Base-by-base conservation (phyloP, 768 basidiomycete genomes). In the Pleurotus djamor region DNA sequence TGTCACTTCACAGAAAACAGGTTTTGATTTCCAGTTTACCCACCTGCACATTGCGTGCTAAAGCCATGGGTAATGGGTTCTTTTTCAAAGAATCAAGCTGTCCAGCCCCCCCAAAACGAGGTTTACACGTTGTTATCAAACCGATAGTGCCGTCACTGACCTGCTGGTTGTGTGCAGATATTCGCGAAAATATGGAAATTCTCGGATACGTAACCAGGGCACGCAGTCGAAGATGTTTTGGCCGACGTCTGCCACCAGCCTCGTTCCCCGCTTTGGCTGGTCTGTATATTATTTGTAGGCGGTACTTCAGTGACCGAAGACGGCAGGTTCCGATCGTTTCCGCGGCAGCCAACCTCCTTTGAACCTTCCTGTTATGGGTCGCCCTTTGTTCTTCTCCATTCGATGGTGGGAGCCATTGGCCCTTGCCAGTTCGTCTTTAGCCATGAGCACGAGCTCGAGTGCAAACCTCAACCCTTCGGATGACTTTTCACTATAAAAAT, bases 281-380 rank as follows among this genome's bases (percentile, higher is more conserved):
- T n/a, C n/a, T n/a, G n/a, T n/a, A n/a, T n/a, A n/a, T n/a, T n/a
- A 66, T 69, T 71, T 71, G 66, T 44, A 62, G 60, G 45, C 57
- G 57, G 44, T 37, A 55, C 36, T 61, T 66, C 62, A n/a, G n/a
- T n/a, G 47, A 52, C 74, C 73, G 64, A 73, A 75, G 74, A 75
- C 72, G 76, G 76, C 74, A 77, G 74, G 72, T 78, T 74, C 72
- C 72, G 74, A 74, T 73, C 67, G 65, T 66, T 67, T 71, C 67
- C 67, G 71, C 61, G 65, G 59, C 57, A 66, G n/a, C n/a, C n/a
- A 67, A 71, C 67, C 66, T 66, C 71, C 77, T 78, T 82, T 80
- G 67, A 79, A 76, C 76, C 70, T 82, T 74, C 79, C 79, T 72
- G 72, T 78, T 80, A 69, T 75, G 76, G 80, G 72, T 64, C 67